Evolutionary conservation across 2,329 filamentous ascomycete genomes (phyloP).

Genomic region (Pseudocercospora vitis): DNA sequence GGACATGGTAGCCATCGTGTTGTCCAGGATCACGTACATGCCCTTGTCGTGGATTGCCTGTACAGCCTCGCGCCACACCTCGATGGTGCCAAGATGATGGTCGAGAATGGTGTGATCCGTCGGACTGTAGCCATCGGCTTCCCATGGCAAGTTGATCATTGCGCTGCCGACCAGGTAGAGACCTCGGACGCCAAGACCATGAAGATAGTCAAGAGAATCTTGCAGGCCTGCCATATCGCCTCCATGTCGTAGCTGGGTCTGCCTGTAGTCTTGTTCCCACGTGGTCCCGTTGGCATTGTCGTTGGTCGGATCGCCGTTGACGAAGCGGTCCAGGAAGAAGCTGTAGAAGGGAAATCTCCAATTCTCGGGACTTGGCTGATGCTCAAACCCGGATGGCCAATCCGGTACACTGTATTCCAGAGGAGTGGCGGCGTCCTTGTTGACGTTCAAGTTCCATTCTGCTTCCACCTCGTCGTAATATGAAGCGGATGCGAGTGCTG

Average conservation of each 20-base stretch:
- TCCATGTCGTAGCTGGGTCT: slow-evolving; percentile 63
- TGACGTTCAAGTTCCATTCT: slow-evolving; percentile 62
- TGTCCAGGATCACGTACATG: slow-evolving; percentile 68
- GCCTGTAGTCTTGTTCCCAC: slow-evolving; percentile 61
- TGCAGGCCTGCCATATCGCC: slow-evolving; percentile 60
- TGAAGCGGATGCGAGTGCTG: slow-evolving; percentile 28
- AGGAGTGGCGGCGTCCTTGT: slow-evolving; percentile 56
- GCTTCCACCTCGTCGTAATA: slow-evolving; percentile 52
- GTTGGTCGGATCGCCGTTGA: slow-evolving; percentile 64
- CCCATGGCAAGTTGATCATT: slow-evolving; percentile 66
- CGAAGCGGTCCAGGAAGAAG: slow-evolving; percentile 63
- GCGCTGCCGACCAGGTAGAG: slow-evolving; percentile 65
- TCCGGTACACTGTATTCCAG: slow-evolving; percentile 55
- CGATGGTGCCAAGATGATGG: slow-evolving; percentile 61
- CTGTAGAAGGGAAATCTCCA: slow-evolving; percentile 69
- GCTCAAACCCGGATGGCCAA: slow-evolving; percentile 46
- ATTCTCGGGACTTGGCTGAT: slow-evolving; percentile 58
- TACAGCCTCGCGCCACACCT: slow-evolving; percentile 58
- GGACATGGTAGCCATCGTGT: slow-evolving; percentile 65
- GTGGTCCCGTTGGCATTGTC: slow-evolving; percentile 62
- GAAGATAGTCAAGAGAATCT: slow-evolving; percentile 63
- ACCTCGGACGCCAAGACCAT: slow-evolving; percentile 62
- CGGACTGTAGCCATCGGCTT: slow-evolving; percentile 59
- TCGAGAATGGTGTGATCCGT: slow-evolving; percentile 63
- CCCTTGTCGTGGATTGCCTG: slow-evolving; percentile 60